Conservation (phyloP, 1,139 yeast genomes). For the Hansenula sp. region DNA sequence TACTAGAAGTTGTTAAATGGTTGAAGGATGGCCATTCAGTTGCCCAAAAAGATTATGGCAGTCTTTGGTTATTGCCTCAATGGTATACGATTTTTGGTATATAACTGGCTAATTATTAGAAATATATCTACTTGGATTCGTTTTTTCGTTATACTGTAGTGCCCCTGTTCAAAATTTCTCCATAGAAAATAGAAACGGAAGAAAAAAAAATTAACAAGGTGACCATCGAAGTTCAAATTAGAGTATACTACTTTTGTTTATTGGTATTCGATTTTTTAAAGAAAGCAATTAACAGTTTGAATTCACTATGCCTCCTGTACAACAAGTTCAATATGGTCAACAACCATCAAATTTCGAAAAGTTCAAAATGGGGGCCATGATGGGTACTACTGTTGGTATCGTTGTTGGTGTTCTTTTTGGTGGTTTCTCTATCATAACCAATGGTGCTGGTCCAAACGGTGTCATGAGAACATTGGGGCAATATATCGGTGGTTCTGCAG, state of each 20-base stretch:
- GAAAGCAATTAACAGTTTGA: neutral
- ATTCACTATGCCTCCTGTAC: slow-evolving; percentile 76
- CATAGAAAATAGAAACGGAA: neutral
- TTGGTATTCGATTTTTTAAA: neutral
- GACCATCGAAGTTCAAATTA: no score
- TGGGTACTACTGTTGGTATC: slow-evolving; percentile 96
- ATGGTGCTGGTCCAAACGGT: slow-evolving; percentile 99
- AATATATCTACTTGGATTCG: neutral
- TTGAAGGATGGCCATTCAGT: slow-evolving; percentile 40
- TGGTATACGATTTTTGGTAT: slow-evolving; percentile 41
- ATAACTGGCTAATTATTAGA: slow-evolving; percentile 1
- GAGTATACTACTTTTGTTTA: no score
- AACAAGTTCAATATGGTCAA: slow-evolving; percentile 66
- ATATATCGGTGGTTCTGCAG: slow-evolving; percentile 94
- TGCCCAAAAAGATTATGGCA: slow-evolving; percentile 34
- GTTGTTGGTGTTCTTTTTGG: slow-evolving; percentile 95
- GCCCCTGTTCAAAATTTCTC: neutral
- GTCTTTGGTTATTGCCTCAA: slow-evolving; percentile 43
- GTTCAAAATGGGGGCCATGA: slow-evolving; percentile 96
- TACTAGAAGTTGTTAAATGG: slow-evolving; percentile 54
- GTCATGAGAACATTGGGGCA: slow-evolving; percentile 95
- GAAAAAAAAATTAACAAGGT: no score
- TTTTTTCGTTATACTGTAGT: neutral
- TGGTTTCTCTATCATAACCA: slow-evolving; percentile 83
- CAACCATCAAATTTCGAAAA: slow-evolving; percentile 91